Evolutionary conservation across 306 rosid genomes (phyloP).

Genomic region (Glycine soja): DNA sequence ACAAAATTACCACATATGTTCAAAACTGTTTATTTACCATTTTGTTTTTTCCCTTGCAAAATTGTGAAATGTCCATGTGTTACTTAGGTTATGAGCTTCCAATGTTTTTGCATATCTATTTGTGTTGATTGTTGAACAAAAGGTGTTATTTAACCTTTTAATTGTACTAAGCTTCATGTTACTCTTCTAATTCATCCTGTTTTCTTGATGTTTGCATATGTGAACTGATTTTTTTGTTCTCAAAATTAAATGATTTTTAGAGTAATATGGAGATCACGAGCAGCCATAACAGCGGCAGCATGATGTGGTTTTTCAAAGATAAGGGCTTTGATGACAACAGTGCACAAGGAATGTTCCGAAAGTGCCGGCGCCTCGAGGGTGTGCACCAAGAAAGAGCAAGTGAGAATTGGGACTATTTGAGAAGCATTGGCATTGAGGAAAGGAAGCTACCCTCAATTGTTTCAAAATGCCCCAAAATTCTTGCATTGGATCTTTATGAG

Average conservation of each 20-base stretch:
- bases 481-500: constrained; percentile 73
- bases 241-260: constrained; percentile 13
- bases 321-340: constrained; percentile 86
- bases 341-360: constrained; percentile 70
- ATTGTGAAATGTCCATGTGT: neutral
- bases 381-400: constrained; percentile 66
- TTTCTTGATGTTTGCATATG: constrained; percentile 12
- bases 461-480: constrained; percentile 89
- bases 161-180: neutral
- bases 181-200: neutral
- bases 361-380: constrained; percentile 77
- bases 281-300: constrained; percentile 60
- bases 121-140: no score
- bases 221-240: constrained; percentile 3
- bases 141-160: neutral
- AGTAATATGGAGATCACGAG: constrained; percentile 56
- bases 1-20: neutral
- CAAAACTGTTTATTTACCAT: neutral
- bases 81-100: no score
- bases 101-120: no score
- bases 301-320: constrained; percentile 93
- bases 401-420: constrained; percentile 88
- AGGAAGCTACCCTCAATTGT: constrained; percentile 85
- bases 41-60: neutral
- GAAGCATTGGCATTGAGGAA: constrained; percentile 78